Evolutionary conservation across 192 early-diverging fungal species (phyloP).

Genomic region (Backusella liffmaniae): DNA sequence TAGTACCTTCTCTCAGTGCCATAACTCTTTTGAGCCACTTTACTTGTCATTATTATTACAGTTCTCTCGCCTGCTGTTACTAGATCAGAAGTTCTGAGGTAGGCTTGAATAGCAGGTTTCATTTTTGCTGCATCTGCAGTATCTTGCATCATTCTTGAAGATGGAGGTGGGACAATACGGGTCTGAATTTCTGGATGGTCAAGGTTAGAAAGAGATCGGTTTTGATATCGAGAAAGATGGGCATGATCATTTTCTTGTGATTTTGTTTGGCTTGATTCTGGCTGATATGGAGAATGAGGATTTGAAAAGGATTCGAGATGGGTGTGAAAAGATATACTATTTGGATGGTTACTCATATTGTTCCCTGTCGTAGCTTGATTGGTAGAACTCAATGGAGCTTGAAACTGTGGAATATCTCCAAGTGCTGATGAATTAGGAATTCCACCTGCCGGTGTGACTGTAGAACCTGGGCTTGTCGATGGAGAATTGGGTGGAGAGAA

Average conservation of each 20-base stretch:
- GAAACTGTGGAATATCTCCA: conserved; percentile 7
- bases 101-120: background rate
- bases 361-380: conserved; percentile 5
- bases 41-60: conserved; percentile 53
- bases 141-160: background rate
- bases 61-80: background rate
- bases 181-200: background rate
- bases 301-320: background rate
- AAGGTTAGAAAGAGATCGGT: background rate
- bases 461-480: background rate
- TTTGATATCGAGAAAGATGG: background rate
- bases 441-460: background rate
- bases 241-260: background rate
- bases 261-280: background rate
- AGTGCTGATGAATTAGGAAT: conserved; percentile 1
- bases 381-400: conserved; percentile 7
- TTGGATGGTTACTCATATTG: conserved; percentile 7
- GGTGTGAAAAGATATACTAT: background rate
- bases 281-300: background rate
- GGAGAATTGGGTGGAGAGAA: background rate
- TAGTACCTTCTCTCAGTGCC: conserved; percentile 82
- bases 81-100: background rate
- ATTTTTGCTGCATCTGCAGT: background rate
- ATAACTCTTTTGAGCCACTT: conserved; percentile 91
- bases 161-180: background rate